These are phyloP conservation scores for Macaranga tanarius DNA, from an alignment of 441 rosid species.

Conservation along the genomic window DNA sequence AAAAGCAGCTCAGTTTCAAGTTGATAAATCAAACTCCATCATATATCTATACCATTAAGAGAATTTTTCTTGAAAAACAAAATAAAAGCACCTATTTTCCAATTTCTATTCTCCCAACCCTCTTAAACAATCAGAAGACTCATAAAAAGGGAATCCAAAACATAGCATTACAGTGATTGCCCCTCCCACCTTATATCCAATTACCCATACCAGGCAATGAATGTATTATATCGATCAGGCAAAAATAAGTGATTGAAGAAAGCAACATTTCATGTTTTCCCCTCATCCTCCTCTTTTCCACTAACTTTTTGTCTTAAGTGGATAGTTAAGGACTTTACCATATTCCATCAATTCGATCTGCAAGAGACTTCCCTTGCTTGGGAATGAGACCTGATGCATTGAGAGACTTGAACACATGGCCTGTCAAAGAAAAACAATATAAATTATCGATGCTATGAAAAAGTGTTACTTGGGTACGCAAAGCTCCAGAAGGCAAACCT, in stretches of 20 bases:
- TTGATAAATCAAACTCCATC: not conserved
- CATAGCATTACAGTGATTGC: not conserved
- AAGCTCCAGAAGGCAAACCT: constrained; percentile 46
- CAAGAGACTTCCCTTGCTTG: constrained; percentile 77
- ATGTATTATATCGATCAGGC: not conserved
- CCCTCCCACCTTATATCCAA: not conserved
- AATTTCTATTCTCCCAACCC: not conserved
- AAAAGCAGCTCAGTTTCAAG: constrained; percentile 20
- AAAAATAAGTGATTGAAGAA: not conserved
- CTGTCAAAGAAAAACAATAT: constrained; percentile 38
- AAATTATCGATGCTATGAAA: not conserved
- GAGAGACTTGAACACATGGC: constrained; percentile 85
- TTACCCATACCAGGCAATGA: not conserved
- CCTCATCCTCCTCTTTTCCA: not conserved
- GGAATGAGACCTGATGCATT: constrained; percentile 86
- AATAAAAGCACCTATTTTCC: too few species aligned
- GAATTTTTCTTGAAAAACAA: too few species aligned
- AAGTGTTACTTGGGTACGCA: not conserved
- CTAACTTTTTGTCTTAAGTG: not conserved
- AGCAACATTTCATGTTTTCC: not conserved
- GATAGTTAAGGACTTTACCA: constrained; percentile 48
- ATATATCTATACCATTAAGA: not conserved
- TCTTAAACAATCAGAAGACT: not conserved
- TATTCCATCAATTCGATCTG: constrained; percentile 87
- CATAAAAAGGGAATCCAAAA: not conserved